These are phyloP conservation scores for Penicillium sp. DNA, from an alignment of 2,329 filamentous ascomycete species.

Conservation along the genomic window DNA sequence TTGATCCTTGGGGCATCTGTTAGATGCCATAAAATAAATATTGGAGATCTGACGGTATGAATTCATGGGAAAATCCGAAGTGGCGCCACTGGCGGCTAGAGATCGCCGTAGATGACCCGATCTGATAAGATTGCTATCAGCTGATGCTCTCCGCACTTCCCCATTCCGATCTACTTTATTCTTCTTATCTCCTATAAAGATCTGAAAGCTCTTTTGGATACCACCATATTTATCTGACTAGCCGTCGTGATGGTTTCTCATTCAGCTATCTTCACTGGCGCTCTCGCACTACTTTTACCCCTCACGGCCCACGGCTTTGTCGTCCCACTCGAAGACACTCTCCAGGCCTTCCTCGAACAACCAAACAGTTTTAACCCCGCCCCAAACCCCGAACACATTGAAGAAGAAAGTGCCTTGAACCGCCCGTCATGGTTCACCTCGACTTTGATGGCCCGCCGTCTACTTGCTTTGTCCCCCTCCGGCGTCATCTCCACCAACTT, in stretches of 20 bases:
- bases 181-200: neutral
- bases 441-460: conserved; percentile 81
- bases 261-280: conserved; percentile 2
- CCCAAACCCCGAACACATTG: neutral
- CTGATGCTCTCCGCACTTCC: conserved; percentile 17
- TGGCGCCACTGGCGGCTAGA: neutral
- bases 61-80: neutral
- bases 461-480: conserved; percentile 74
- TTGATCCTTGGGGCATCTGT: neutral
- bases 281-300: conserved; percentile 15
- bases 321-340: conserved; percentile 11
- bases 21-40: neutral
- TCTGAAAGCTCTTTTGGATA: neutral
- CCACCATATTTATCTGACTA: neutral
- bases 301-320: conserved; percentile 10
- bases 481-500: conserved; percentile 83
- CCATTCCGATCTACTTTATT: neutral
- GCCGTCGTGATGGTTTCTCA: conserved; percentile 5
- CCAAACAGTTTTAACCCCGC: conserved; percentile 7
- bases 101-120: conserved; percentile 14
- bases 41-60: too few species aligned
- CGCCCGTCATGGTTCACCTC: conserved; percentile 86
- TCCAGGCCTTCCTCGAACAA: conserved; percentile 18
- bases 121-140: conserved; percentile 38
- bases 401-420: conserved; percentile 11